Evolutionary conservation across 306 rosid genomes (phyloP).

Genomic region (Casuarina equisetifolia): DNA sequence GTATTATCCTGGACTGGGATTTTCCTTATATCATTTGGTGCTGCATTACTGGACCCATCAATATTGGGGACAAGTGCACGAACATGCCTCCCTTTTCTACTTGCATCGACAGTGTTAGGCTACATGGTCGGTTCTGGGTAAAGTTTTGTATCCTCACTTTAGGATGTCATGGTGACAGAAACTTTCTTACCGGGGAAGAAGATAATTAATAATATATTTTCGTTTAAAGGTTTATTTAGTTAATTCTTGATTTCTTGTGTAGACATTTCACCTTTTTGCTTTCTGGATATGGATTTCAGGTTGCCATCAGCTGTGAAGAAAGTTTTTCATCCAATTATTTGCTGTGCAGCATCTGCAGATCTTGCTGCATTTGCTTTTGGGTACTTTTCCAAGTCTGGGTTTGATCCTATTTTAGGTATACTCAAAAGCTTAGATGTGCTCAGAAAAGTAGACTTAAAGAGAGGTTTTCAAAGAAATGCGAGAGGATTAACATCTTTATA

Average conservation of each 20-base stretch:
- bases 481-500: no score
- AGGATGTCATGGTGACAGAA: background rate
- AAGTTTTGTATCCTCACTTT: slow-evolving; percentile 25
- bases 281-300: slow-evolving; percentile 41
- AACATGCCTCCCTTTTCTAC: slow-evolving; percentile 94
- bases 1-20: slow-evolving; percentile 73
- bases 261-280: slow-evolving; percentile 23
- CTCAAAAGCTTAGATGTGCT: slow-evolving; percentile 4
- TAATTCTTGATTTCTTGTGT: background rate
- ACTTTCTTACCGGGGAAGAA: slow-evolving; percentile 3
- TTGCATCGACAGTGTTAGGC: slow-evolving; percentile 87
- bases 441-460: no score
- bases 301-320: slow-evolving; percentile 73
- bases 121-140: slow-evolving; percentile 91
- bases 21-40: slow-evolving; percentile 60
- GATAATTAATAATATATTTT: background rate
- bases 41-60: slow-evolving; percentile 68
- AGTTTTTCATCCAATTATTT: slow-evolving; percentile 91
- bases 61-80: slow-evolving; percentile 82
- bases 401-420: slow-evolving; percentile 90
- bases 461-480: no score
- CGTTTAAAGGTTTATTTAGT: background rate
- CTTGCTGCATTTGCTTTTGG: slow-evolving; percentile 76
- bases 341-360: slow-evolving; percentile 85
- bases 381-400: slow-evolving; percentile 67